Conservation (phyloP, 768 basidiomycete genomes). For the Suillus clintonianus region DNA sequence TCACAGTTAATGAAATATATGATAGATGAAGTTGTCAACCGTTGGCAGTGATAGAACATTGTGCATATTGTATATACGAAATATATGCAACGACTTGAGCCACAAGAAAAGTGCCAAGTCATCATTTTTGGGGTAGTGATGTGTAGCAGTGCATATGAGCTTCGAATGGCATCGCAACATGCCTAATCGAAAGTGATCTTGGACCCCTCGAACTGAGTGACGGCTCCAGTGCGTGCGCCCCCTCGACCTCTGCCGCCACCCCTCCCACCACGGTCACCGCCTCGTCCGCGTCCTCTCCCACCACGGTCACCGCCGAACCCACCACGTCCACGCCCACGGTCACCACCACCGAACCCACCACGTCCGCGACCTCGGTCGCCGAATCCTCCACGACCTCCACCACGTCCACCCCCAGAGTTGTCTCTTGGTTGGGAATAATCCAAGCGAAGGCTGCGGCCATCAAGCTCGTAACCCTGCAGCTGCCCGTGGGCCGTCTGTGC, state of each 20-base stretch:
- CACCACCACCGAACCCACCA: conserved; percentile 39
- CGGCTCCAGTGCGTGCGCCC: conserved; percentile 54
- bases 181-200: conserved; percentile 47
- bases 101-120: neutral
- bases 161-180: neutral
- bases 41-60: neutral
- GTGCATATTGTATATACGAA: neutral
- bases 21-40: neutral
- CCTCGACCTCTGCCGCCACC: conserved; percentile 40
- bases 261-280: conserved; percentile 37
- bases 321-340: conserved; percentile 51
- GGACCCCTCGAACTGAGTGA: conserved; percentile 51
- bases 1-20: neutral
- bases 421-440: conserved; percentile 89
- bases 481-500: conserved; percentile 81
- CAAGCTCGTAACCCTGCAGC: conserved; percentile 71
- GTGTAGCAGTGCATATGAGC: neutral
- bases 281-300: conserved; percentile 41
- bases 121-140: neutral
- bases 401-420: conserved; percentile 45
- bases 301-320: conserved; percentile 47
- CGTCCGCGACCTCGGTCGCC: conserved; percentile 27
- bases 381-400: conserved; percentile 29
- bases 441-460: conserved; percentile 77
- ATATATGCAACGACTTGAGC: neutral